Conservation (phyloP, 192 early-diverging fungal species). For the Gamsiella multidivaricata region DNA sequence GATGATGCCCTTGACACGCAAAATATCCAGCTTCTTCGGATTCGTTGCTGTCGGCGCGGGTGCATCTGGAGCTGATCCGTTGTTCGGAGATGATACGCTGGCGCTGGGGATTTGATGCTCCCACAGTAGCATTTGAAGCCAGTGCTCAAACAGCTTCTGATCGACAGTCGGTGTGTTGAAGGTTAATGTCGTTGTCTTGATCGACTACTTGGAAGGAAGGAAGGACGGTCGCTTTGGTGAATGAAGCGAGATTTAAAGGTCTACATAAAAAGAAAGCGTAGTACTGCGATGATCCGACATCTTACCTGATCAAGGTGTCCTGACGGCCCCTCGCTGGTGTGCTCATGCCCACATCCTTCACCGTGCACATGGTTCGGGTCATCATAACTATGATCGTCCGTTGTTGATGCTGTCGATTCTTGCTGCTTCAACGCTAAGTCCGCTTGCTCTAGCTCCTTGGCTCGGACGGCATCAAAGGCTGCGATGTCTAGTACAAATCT, state of each 20-base stretch:
- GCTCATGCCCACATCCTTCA: slow-evolving; percentile 21
- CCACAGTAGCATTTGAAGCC: slow-evolving; percentile 82
- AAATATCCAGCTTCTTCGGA: slow-evolving; percentile 55
- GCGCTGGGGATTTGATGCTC: slow-evolving; percentile 63
- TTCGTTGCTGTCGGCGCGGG: not conserved
- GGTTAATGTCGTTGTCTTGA: slow-evolving; percentile 59
- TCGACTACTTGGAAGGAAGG: slow-evolving; percentile 65
- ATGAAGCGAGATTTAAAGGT: too few relatives aligned
- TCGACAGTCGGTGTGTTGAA: slow-evolving; percentile 65
- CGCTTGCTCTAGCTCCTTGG: slow-evolving; percentile 40
- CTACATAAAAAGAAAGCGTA: too few relatives aligned
- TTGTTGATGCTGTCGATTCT: not conserved
- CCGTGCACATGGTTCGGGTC: slow-evolving; percentile 43
- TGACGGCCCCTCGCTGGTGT: slow-evolving; percentile 1
- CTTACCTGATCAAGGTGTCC: slow-evolving; percentile 44
- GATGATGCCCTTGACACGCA: slow-evolving; percentile 71
- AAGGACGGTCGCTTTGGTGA: too few relatives aligned
- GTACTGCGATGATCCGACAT: too few relatives aligned
- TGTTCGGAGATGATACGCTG: not conserved
- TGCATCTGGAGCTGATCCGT: not conserved
- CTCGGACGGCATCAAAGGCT: slow-evolving; percentile 56
- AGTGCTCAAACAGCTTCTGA: slow-evolving; percentile 62
- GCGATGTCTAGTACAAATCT: slow-evolving; percentile 63
- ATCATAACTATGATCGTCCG: slow-evolving; percentile 19
- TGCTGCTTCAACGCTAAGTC: slow-evolving; percentile 6